Evolutionary conservation across 257 asterid species (phyloP).

Genomic region (Solanum corneliomulleri): DNA sequence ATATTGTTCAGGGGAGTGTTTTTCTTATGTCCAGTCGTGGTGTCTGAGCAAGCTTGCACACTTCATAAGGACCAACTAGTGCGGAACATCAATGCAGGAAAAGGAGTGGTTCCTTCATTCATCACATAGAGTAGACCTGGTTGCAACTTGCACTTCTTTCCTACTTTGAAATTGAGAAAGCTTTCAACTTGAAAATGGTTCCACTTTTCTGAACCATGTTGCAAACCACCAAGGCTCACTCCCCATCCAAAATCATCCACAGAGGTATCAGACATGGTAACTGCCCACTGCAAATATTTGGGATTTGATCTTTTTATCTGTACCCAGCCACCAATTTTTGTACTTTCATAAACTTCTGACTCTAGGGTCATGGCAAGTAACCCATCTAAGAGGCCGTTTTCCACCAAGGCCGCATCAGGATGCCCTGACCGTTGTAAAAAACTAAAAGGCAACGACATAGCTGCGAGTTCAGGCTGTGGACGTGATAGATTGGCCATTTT

Average conservation of each 20-base stretch:
- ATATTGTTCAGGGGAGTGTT: too few species aligned
- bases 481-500: constrained; percentile 26
- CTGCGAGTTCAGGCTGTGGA: constrained; percentile 37
- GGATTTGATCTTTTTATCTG: constrained; percentile 44
- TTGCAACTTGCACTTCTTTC: constrained; percentile 50
- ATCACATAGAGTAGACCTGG: constrained; percentile 52
- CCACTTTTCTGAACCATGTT: constrained; percentile 28
- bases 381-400: constrained; percentile 26
- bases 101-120: constrained; percentile 36
- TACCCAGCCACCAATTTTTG: constrained; percentile 70
- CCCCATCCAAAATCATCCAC: constrained; percentile 88
- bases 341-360: constrained; percentile 45
- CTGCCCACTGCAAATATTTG: constrained; percentile 46
- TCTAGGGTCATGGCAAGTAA: constrained; percentile 57
- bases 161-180: constrained; percentile 41
- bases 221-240: constrained; percentile 54
- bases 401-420: constrained; percentile 30
- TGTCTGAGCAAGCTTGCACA: background rate
- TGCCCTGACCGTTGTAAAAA: constrained; percentile 12
- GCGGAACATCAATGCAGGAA: constrained; percentile 58
- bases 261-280: constrained; percentile 50
- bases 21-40: background rate
- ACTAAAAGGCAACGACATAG: constrained; percentile 47
- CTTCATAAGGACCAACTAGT: constrained; percentile 21
- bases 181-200: constrained; percentile 72